These are phyloP conservation scores for Ceratocystis destructans DNA, from an alignment of 2,329 filamentous ascomycete species.

Conservation along the genomic window DNA sequence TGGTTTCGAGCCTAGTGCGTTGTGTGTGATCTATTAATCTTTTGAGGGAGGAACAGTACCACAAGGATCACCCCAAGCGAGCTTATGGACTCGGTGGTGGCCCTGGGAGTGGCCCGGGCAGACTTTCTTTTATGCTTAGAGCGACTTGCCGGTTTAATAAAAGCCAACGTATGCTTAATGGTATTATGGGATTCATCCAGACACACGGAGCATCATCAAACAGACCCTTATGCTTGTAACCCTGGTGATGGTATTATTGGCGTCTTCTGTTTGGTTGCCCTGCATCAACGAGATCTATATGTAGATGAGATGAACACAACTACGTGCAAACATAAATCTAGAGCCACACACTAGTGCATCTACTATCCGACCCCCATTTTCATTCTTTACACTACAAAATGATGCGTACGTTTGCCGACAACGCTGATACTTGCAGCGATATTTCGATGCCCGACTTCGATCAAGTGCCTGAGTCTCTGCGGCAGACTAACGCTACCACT, in stretches of 20 bases:
- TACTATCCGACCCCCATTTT: background rate
- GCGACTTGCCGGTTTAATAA: background rate
- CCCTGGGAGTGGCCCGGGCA: background rate
- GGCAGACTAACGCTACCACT: background rate
- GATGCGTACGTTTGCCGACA: background rate
- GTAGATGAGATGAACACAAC: background rate
- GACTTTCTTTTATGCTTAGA: background rate
- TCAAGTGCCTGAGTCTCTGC: background rate
- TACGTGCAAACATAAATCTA: background rate
- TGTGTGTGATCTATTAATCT: background rate
- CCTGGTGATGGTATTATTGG: background rate
- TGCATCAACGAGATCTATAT: background rate
- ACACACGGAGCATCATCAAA: background rate
- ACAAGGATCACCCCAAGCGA: background rate
- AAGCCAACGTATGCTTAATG: background rate
- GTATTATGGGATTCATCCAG: background rate
- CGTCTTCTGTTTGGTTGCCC: background rate
- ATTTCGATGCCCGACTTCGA: background rate
- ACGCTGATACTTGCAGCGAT: background rate
- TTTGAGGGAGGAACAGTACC: conserved; percentile 4
- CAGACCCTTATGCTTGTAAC: background rate
- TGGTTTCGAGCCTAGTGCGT: background rate
- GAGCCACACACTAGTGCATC: background rate
- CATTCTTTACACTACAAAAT: background rate
- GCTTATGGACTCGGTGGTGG: background rate